Base-by-base conservation (phyloP, 768 basidiomycete genomes). In the Agrocybe praecox region DNA sequence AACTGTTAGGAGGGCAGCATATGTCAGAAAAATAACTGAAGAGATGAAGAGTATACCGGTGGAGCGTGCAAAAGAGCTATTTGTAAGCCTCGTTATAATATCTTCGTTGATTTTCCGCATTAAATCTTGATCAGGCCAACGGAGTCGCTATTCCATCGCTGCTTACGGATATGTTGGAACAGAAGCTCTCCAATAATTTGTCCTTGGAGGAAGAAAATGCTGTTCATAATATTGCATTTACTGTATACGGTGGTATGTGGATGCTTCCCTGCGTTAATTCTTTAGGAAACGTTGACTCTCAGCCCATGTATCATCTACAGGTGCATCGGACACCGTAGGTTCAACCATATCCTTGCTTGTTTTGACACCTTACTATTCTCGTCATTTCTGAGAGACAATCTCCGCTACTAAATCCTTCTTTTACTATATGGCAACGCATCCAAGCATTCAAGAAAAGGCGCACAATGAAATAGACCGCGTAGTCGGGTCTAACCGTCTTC, bases 401-500 rank as follows among this genome's bases (percentile, higher is more conserved):
- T 58, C 60, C n/a, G 53, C 57, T 0, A 66, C 62, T 11, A 40
- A 45, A 2, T 44, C 55, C 2, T 65, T 76, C 59, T 49, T 76
- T 40, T 65, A 74, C 17, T 62, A 65, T 9, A 67, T 75, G 67
- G 56, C 68, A 1, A 52, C 58, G 3, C 54, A 73, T 53, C 74
- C 75, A 0, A 65, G 74, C 1, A 60, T 68, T 0, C 72, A 73
- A 55, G 54, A 48, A n/a, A 69, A 68, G 55, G 74, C 72, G 2
- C 74, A 73, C 54, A 64, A 34, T 2, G 75, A 76, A 51, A 65
- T 77, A 12, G 74, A 77, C 53, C 51, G 58, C 0, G 66, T 74
- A 2, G 54, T 74, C 15, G 75, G 76, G 1, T 23, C 26, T 2
- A 60, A 67, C 9, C 67, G 74, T 1, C 60, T 76, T 2, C 72